phyloP scores from a whole-genome alignment of 1,284 basidiomycete genomes.

The Malassezia obtusa region DNA sequence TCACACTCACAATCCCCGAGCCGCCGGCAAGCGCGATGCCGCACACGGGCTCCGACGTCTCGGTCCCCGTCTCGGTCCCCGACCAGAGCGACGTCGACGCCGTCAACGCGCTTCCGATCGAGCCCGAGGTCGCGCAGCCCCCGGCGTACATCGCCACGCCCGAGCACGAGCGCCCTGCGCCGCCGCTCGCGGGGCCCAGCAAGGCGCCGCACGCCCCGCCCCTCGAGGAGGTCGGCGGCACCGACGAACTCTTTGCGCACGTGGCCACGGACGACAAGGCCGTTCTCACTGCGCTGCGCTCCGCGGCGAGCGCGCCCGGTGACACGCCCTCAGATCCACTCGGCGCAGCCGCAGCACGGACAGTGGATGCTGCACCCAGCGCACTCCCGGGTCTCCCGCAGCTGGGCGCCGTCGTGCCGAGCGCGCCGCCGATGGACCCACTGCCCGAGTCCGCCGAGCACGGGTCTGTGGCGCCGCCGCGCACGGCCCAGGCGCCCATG shows the following conservation, averaged over 20 bases:
- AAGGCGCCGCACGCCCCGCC: neutral
- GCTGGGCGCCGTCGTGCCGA: neutral
- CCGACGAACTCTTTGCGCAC: conserved; percentile 2
- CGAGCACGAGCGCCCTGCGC: neutral
- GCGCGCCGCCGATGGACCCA: neutral
- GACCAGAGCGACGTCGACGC: conserved; percentile 2
- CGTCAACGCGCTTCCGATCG: neutral
- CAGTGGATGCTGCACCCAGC: neutral
- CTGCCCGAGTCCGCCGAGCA: neutral
- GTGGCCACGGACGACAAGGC: conserved; percentile 17
- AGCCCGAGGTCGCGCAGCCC: neutral
- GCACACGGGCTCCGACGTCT: too few species aligned
- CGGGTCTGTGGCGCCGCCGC: neutral
- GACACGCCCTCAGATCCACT: neutral
- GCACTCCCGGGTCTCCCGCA: neutral
- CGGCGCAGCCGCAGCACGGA: too few species aligned
- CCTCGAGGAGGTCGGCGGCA: neutral
- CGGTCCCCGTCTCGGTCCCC: too few species aligned
- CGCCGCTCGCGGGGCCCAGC: neutral
- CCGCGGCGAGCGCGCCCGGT: conserved; percentile 7
- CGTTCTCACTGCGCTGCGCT: neutral
- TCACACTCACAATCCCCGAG: too few species aligned
- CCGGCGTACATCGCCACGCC: conserved; percentile 1
- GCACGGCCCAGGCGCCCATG: too few species aligned
- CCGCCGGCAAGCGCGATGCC: too few species aligned